Base-by-base conservation (phyloP, 2,329 filamentous ascomycete genomes). In the Aschersonia sp. region DNA sequence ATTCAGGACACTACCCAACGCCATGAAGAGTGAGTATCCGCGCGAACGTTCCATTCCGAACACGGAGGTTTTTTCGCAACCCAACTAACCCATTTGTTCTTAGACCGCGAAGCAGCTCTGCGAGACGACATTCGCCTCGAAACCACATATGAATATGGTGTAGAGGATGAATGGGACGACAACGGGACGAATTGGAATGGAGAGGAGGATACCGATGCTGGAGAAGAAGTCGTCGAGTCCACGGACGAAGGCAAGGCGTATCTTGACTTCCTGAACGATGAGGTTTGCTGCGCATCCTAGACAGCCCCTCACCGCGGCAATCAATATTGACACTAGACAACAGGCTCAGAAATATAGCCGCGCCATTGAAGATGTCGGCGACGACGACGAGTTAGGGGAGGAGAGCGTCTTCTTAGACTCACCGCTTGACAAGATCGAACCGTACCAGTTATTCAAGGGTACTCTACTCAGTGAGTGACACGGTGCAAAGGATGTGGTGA, bases 171-270 rank as follows among this genome's bases (percentile, higher is more conserved):
- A 51, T 88, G 85, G 70, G 83, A 84, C 45, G 86, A 89, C 42
- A 87, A 89, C 40, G 89, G 88, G 48, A 80, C 79, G 46, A 79
- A 85, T 61, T 94, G 88, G 88, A 79, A 82, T 50, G 81, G 74
- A 43, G 85, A 88, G 54, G 77, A 84, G 40, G 82, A 85, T 53
- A 82, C 84, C 53, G 78, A 79, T 52, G 79, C 80, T 30, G 78
- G 78, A 31, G 85, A 87, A 53, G 77, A 77, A 47, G 59, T 67
- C 10, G 65, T 63, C 3, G 84, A 95, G 52, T 75, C 81, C 57
- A 85, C 89, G 59, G 91, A 96, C 58, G 91, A 97, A 67, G 92
- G 87, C 63, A 84, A 85, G 30, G 88, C 91, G 5, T 98, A 98
- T 63, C 78, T 98, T 44, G 89, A 97, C 55, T 98, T 98, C 71